Evolutionary conservation across 1,284 basidiomycete genomes (phyloP).

Genomic region (Cutaneotrichosporon mucoides): DNA sequence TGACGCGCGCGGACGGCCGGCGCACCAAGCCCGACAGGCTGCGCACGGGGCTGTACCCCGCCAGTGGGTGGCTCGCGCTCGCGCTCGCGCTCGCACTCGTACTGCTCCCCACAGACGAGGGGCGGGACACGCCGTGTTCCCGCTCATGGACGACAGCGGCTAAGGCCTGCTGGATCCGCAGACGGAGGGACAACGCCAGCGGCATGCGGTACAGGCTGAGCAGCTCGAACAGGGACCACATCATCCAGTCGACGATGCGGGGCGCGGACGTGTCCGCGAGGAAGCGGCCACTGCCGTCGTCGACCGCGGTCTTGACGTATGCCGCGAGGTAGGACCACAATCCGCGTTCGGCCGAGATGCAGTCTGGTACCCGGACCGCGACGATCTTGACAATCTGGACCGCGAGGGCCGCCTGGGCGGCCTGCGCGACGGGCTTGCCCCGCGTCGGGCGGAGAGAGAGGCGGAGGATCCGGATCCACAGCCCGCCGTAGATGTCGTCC

Average conservation of each 20-base stretch:
- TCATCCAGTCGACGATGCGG: constrained; percentile 59
- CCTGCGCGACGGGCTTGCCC: constrained; percentile 33
- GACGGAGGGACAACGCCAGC: constrained; percentile 61
- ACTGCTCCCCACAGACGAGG: neutral
- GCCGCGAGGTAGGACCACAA: constrained; percentile 37
- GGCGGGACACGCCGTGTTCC: neutral
- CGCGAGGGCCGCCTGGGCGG: constrained; percentile 50
- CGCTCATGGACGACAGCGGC: neutral
- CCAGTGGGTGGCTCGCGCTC: too few species aligned
- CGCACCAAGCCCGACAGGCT: constrained; percentile 8
- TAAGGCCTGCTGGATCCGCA: constrained; percentile 53
- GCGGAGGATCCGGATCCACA: constrained; percentile 64
- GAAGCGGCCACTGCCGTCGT: constrained; percentile 29
- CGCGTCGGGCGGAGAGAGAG: constrained; percentile 52
- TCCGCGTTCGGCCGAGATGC: constrained; percentile 29
- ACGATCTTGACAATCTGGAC: constrained; percentile 69
- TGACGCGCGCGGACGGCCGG: constrained; percentile 6
- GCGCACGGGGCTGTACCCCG: neutral
- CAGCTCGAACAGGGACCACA: constrained; percentile 70
- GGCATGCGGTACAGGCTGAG: constrained; percentile 62
- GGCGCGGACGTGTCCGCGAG: constrained; percentile 8
- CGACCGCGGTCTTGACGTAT: constrained; percentile 4
- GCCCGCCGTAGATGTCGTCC: constrained; percentile 52
- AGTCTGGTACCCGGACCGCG: constrained; percentile 56
- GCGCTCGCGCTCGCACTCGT: neutral